Percentiles rank a stretch among this genome's conserved stretches.
These are phyloP conservation scores for Lichtheimia ramosa DNA, from an alignment of 371 early-diverging fungal genomes.

Conservation along the genomic window DNA sequence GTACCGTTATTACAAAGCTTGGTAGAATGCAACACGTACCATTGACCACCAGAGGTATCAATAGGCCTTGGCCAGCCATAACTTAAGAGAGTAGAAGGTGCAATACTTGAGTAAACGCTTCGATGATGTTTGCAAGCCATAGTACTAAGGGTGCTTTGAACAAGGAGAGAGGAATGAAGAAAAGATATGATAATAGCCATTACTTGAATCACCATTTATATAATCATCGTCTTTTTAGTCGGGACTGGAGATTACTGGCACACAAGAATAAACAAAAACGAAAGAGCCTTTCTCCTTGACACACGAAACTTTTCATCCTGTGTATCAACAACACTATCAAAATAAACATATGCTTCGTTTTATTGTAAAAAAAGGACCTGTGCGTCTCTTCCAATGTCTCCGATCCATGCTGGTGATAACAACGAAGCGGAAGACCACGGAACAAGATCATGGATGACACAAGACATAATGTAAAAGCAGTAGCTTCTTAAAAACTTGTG, in stretches of 20 bases:
- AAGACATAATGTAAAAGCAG: no score
- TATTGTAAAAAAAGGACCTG: no score
- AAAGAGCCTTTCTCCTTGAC: not conserved
- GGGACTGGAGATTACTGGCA: not conserved
- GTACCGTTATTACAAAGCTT: not conserved
- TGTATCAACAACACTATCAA: not conserved
- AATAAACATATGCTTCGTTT: not conserved
- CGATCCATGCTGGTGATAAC: no score
- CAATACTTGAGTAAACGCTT: no score
- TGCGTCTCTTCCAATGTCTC: no score
- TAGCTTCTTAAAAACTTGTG: no score
- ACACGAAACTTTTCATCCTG: not conserved
- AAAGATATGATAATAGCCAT: not conserved
- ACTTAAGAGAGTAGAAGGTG: not conserved
- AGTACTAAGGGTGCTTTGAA: not conserved
- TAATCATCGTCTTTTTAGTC: not conserved
- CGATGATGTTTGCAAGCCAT: not conserved
- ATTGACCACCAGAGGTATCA: conserved; percentile 16
- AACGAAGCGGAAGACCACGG: no score
- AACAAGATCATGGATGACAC: no score
- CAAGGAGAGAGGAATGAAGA: not conserved
- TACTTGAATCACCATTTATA: not conserved
- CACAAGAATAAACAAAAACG: not conserved
- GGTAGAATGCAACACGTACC: conserved; percentile 10
- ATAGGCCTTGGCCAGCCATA: not conserved